phyloP scores from a whole-genome alignment of 2,329 filamentous ascomycete species.

The Chrysoporthe cubensis region DNA sequence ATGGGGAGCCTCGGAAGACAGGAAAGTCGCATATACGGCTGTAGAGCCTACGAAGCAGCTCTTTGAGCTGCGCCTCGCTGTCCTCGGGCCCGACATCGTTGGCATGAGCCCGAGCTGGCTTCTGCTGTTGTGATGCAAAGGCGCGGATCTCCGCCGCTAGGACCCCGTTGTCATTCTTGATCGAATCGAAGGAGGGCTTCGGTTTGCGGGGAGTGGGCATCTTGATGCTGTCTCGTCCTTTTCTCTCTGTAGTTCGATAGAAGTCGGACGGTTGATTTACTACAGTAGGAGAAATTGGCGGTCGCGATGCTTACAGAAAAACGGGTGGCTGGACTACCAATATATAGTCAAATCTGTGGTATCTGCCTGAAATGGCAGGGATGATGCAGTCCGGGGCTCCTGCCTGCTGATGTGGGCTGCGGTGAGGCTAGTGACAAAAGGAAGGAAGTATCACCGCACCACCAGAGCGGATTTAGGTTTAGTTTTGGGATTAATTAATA shows the following conservation, averaged over 20 bases:
- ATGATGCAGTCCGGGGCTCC: not conserved
- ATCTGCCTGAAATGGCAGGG: not conserved
- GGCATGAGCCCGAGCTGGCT: too few species aligned
- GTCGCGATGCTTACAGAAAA: not conserved
- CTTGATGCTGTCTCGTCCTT: not conserved
- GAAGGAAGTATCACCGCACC: not conserved
- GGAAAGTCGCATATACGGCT: conserved; percentile 7
- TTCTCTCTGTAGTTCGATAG: not conserved
- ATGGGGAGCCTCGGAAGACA: conserved; percentile 44
- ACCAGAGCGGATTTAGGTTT: not conserved
- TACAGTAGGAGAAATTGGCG: not conserved
- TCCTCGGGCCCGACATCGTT: not conserved
- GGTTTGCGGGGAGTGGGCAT: not conserved
- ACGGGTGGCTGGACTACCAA: not conserved
- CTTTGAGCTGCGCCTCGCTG: not conserved
- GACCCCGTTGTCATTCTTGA: not conserved
- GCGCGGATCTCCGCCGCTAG: conserved; percentile 4
- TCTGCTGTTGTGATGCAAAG: not conserved
- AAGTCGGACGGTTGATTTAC: not conserved
- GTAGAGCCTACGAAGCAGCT: conserved; percentile 12
- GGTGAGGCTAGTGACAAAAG: not conserved
- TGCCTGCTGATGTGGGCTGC: not conserved
- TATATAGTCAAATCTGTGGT: not conserved
- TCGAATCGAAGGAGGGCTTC: not conserved
- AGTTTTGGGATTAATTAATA: too few species aligned